Evolutionary conservation across 2,329 filamentous ascomycete genomes (phyloP), one percentile per base, ranked within the genome.

Genomic region (Pseudogymnoascus destructans): DNA sequence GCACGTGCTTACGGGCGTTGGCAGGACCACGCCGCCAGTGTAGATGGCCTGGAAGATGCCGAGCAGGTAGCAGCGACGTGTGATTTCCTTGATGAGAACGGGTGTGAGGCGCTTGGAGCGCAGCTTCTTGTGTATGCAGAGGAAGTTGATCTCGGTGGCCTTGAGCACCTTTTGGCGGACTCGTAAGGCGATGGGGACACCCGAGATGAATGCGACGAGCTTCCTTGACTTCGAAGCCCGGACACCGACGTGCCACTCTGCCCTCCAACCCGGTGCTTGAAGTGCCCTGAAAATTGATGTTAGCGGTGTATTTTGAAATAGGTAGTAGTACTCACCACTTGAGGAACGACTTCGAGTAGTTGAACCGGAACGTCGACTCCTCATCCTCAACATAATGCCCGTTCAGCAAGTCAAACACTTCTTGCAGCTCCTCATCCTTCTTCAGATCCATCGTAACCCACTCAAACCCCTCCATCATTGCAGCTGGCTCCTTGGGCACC

Each of bases 321-420:
- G 52, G 8, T 49, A 57, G 9, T 38, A 19, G 11, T 58, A 67
- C 78, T 65, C 73, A 90, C 90, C 93, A 98, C 71, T 89, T 86
- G 54, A 98, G 76, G 68, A 97, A 95, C 1, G 87, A 84, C 36
- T 83, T 77, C 1, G 90, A 95, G 74, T 98, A 98, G 71, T 93
- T 92, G 78, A 98, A 97, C 58, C 93, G 85, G 76, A 98, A 97
- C 79, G 95, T 95, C 62, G 92, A 90, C 70, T 95, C 91, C 66
- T 90, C 87, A 70, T 98, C 93, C 74, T 98, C 93, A 60, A 98
- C 93, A 65, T 97, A 98, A 73, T 98, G 93, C 58, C 89, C 87
- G 64, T 88, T 89, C 60, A 98, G 77, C 64, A 98, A 76, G 64
- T 95, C 88, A 72, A 91, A 95, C 5, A 98, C 84, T 74, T 98